Conservation (phyloP, 495 filamentous ascomycete genomes). For the Parmelia sp. region DNA sequence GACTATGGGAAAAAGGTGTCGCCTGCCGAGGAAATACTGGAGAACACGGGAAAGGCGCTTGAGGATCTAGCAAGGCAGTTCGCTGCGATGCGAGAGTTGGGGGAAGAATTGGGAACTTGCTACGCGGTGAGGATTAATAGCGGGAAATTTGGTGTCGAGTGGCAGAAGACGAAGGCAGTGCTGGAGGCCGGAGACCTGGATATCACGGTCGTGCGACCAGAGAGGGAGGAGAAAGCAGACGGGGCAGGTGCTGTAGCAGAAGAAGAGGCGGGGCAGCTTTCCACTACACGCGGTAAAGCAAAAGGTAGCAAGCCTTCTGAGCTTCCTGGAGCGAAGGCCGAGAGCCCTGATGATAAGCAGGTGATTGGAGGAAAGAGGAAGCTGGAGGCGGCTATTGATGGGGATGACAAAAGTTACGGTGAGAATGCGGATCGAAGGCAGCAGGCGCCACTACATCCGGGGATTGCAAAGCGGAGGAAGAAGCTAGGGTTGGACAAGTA, state of each 20-base stretch:
- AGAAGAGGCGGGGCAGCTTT: background rate
- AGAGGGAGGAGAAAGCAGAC: background rate
- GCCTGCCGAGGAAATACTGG: conserved; percentile 31
- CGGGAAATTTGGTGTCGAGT: conserved; percentile 38
- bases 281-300: background rate
- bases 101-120: conserved; percentile 19
- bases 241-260: conserved; percentile 26
- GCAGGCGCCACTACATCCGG: background rate
- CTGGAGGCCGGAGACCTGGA: conserved; percentile 30
- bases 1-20: conserved; percentile 29
- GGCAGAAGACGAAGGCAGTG: conserved; percentile 32
- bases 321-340: background rate
- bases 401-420: background rate
- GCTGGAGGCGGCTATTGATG: background rate
- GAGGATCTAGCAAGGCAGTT: conserved; percentile 36
- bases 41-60: conserved; percentile 37
- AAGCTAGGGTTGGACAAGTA: conserved; percentile 17
- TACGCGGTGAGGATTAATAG: conserved; percentile 42
- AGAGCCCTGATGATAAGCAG: background rate
- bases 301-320: background rate
- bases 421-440: background rate
- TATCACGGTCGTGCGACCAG: conserved; percentile 31
- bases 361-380: conserved; percentile 1
- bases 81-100: background rate
- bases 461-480: conserved; percentile 5